Evolutionary conservation across 1,139 yeast genomes (phyloP), one percentile per base, ranked within the genome.

Genomic region (Kodamaea alishanica): DNA sequence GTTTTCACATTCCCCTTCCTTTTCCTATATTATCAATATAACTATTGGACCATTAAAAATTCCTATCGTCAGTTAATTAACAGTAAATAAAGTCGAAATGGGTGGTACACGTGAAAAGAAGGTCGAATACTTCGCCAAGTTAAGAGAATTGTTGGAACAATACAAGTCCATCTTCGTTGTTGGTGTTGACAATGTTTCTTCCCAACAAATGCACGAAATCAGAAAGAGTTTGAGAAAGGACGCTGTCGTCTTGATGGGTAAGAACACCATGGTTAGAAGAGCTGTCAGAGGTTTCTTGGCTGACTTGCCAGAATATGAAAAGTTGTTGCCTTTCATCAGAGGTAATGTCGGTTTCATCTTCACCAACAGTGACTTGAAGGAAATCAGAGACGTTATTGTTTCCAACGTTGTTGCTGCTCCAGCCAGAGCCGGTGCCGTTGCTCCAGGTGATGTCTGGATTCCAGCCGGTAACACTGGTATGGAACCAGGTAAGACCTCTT

Each of bases 401-500:
- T 70, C 86, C 63, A 92, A 94, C 88, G 92, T 84, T 75, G 97
- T 92, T 69, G 96, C 97, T 67, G 99, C 99, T 64, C 99, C 99
- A 74, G 99, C 99, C 64, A 90, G 90, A 79, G 95, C 98, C 57
- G 98, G 98, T 89, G 98, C 97, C 67, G 69, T 89, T 68, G 97
- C 99, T 64, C 98, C 97, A 73, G 83, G 73, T 70, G 97, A 90
- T 66, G 97, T 92, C 65, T 87, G 82, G 84, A 85, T 92, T 61
- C 95, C 95, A 71, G 97, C 97, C 61, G 95, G 96, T 76, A 94
- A 92, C 96, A 92, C 99, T 61, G 97, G 98, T 85, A 90, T 94
- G 96, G 98, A 92, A 79, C 99, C 99, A 74, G 97, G 97, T 84
- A 92, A 92, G 89, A 92, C 99, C 67, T 92, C 98, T 70, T 92